A percentile compares a stretch with the other conserved stretches of the same genome.
phyloP scores from a whole-genome alignment of 2,329 filamentous ascomycete species.

The Didymella segeticola region DNA sequence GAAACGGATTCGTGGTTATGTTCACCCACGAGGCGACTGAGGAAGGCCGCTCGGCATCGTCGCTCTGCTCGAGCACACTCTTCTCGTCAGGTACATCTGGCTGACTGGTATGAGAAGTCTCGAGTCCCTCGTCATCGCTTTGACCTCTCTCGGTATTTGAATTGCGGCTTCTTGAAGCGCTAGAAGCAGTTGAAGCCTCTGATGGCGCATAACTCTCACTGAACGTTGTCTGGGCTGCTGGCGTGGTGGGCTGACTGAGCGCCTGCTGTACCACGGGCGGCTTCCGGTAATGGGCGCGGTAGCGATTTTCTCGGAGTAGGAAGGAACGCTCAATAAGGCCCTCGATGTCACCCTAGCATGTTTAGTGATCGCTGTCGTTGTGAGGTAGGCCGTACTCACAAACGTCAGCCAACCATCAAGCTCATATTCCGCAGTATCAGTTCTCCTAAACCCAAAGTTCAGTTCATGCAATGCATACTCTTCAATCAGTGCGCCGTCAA shows the following conservation, averaged over 20 bases:
- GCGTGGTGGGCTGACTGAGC: not conserved
- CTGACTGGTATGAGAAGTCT: not conserved
- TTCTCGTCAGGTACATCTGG: no score
- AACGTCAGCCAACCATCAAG: constrained; percentile 23
- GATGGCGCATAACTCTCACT: not conserved
- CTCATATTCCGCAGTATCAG: constrained; percentile 16
- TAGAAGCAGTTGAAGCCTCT: not conserved
- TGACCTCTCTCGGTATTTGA: not conserved
- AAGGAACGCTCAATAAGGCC: not conserved
- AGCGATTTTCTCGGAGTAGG: no score
- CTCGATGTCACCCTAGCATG: not conserved
- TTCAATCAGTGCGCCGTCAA: constrained; percentile 22
- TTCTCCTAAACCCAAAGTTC: constrained; percentile 11
- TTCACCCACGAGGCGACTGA: no score
- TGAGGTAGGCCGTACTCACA: constrained; percentile 13
- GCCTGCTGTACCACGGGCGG: no score
- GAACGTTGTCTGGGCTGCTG: not conserved
- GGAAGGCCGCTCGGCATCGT: no score
- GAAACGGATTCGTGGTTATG: no score
- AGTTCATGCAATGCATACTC: constrained; percentile 22
- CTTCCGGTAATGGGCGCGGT: no score
- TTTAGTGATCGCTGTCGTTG: no score
- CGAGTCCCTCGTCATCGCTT: not conserved
- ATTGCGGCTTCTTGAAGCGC: not conserved
- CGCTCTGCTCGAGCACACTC: no score